Evolutionary conservation across 1,284 basidiomycete species (phyloP).

Genomic region (Schizopora paradoxa): DNA sequence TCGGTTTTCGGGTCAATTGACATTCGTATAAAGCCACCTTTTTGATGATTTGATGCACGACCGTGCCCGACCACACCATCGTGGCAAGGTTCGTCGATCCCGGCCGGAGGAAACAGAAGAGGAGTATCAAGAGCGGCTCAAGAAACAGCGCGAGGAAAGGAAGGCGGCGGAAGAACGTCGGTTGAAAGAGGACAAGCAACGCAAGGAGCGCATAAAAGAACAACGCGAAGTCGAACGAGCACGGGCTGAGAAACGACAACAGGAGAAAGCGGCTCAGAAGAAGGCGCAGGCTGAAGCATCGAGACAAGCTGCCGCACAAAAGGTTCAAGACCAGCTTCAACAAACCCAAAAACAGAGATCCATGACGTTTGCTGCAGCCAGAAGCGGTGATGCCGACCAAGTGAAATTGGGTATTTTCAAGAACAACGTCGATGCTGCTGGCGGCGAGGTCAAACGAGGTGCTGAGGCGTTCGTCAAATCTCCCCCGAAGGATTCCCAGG

Average conservation of each 20-base stretch:
- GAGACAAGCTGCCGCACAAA: conserved; percentile 46
- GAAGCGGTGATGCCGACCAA: conserved; percentile 41
- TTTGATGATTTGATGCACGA: conserved; percentile 34
- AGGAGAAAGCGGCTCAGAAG: conserved; percentile 46
- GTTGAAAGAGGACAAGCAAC: conserved; percentile 37
- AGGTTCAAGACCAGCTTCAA: conserved; percentile 40
- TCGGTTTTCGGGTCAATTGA: conserved; percentile 6
- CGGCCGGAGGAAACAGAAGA: conserved; percentile 49
- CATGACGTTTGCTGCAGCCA: conserved; percentile 56
- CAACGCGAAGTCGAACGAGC: conserved; percentile 49
- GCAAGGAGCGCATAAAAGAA: conserved; percentile 41
- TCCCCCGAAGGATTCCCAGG: conserved; percentile 46
- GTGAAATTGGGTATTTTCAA: conserved; percentile 66
- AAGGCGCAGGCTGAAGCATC: conserved; percentile 48
- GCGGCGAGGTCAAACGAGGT: conserved; percentile 58
- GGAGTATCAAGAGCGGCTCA: conserved; percentile 47
- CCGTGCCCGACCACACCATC: conserved; percentile 19
- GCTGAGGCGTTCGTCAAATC: conserved; percentile 45
- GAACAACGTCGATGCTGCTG: conserved; percentile 60
- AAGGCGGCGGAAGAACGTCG: conserved; percentile 47
- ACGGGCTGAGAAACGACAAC: conserved; percentile 53
- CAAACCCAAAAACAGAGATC: conserved; percentile 51
- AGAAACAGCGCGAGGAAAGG: conserved; percentile 45
- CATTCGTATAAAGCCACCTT: conserved; percentile 33
- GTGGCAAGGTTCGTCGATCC: conserved; percentile 21